Evolutionary conservation across 768 basidiomycete genomes (phyloP), one percentile per base, ranked within the genome.

Genomic region (Rhizopogon vulgaris): DNA sequence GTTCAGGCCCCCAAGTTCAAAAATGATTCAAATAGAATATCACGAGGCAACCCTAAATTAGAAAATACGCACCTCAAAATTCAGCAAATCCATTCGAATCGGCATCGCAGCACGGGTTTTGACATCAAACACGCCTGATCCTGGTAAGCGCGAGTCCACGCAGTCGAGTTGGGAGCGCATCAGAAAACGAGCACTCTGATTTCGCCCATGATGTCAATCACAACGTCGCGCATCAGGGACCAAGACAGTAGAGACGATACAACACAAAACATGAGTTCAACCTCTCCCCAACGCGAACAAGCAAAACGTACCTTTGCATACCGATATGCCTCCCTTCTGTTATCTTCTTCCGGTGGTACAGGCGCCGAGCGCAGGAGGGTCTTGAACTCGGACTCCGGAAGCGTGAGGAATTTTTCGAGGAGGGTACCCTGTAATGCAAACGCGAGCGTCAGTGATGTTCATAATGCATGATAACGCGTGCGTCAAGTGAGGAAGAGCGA

Each of bases 141-240:
- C 94, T 4, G 94, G 94, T 28, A 98, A 71, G 39, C 88, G 78
- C 11, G 69, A 58, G 61, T 97, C 90, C 1, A 82, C 71, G 58
- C 94, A 92, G 63, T 99, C 95, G 6, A 99, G 78, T 65, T 99
- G 95, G 0, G 94, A 95, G 12, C 95, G 88, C 87, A 97, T 93
- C 24, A 97, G 72, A 56, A 96, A 84, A 12, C 64, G 63, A 4
- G 67, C 57, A 9, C 45, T 46, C 45, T 6, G 69, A 71, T 78
- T 76, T 52, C 17, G 14, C 22, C 30, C 34, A 10, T 6, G 1
- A 25, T 17, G 18, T 10, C 27, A 18, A 9, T 50, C 17, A 14
- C 6, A n/a, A 25, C 27, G 27, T n/a, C 3, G 9, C 25, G 4
- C 41, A 41, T 41, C 41, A 24, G 9, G 9, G 14, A 6, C n/a